A percentile compares a stretch with the other conserved stretches of the same genome.
These are phyloP conservation scores for Paracamarosporium sp. DNA, from an alignment of 2,329 filamentous ascomycete species.

Conservation along the genomic window DNA sequence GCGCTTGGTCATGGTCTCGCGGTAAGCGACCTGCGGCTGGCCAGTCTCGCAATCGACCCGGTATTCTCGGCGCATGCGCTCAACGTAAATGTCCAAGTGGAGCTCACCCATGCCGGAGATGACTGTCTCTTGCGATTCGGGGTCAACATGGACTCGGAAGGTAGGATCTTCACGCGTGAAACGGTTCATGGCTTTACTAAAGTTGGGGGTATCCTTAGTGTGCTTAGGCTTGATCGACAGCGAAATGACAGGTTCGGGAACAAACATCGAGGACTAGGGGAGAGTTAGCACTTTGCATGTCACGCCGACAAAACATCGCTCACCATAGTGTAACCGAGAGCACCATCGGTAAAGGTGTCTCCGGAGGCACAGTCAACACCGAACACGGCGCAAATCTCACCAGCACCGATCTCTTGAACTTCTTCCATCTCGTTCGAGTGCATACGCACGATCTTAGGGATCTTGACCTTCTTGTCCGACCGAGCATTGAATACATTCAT, in stretches of 20 bases:
- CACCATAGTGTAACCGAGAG: slow-evolving; percentile 87
- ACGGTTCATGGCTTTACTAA: slow-evolving; percentile 97
- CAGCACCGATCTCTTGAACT: slow-evolving; percentile 87
- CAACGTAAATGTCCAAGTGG: slow-evolving; percentile 95
- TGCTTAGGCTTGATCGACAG: slow-evolving; percentile 97
- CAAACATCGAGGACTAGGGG: slow-evolving; percentile 88
- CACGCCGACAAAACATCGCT: slow-evolving; percentile 12
- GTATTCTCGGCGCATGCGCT: slow-evolving; percentile 96
- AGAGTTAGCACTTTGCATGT: slow-evolving; percentile 18
- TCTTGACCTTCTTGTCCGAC: slow-evolving; percentile 93
- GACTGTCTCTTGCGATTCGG: slow-evolving; percentile 93
- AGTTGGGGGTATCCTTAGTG: slow-evolving; percentile 88
- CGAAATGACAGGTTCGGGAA: slow-evolving; percentile 97
- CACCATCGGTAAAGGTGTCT: slow-evolving; percentile 96
- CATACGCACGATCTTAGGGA: slow-evolving; percentile 98
- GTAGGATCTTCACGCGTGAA: slow-evolving; percentile 99
- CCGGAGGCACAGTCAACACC: slow-evolving; percentile 97
- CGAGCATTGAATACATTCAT: slow-evolving; percentile 92
- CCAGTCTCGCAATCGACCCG: slow-evolving; percentile 95
- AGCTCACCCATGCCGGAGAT: slow-evolving; percentile 98
- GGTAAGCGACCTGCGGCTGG: slow-evolving; percentile 94
- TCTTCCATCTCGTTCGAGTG: slow-evolving; percentile 99
- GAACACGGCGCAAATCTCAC: slow-evolving; percentile 98
- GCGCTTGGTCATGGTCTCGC: slow-evolving; percentile 84
- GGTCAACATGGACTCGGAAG: slow-evolving; percentile 91